Evolutionary conservation across 768 basidiomycete species (phyloP).

Genomic region (Tricholoma hemisulphureum): DNA sequence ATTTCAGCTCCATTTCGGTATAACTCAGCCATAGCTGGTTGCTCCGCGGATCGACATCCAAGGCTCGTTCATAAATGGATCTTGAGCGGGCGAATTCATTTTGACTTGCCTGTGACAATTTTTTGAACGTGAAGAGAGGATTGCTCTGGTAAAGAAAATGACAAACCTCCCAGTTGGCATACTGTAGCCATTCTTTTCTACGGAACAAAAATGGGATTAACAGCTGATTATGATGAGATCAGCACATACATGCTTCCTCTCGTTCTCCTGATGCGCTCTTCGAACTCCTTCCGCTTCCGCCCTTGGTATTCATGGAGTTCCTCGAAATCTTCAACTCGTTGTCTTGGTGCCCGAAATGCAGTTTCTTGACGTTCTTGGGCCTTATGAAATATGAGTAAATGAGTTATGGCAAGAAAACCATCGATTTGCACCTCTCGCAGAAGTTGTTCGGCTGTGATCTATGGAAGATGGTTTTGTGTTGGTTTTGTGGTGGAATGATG

Average conservation of each 20-base stretch:
- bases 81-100: conserved; percentile 94
- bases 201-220: conserved; percentile 1
- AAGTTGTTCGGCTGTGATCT: conserved; percentile 99
- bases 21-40: conserved; percentile 93
- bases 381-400: conserved; percentile 32
- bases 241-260: conserved; percentile 71
- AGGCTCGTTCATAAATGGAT: conserved; percentile 93
- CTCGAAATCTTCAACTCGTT: conserved; percentile 96
- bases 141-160: neutral
- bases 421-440: conserved; percentile 72
- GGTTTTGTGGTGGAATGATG: neutral
- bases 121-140: conserved; percentile 2
- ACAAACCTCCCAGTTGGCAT: conserved; percentile 81
- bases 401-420: neutral
- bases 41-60: conserved; percentile 91
- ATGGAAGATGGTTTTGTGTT: conserved; percentile 14
- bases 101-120: conserved; percentile 65
- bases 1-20: conserved; percentile 97
- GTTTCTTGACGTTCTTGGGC: conserved; percentile 98
- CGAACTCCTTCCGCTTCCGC: conserved; percentile 90
- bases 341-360: conserved; percentile 86
- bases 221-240: neutral
- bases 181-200: conserved; percentile 86
- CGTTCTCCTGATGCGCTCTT: conserved; percentile 80
- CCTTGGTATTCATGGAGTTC: conserved; percentile 87